Evolutionary conservation across 805 yeast species (phyloP).

Genomic region (Pichia heedii): DNA sequence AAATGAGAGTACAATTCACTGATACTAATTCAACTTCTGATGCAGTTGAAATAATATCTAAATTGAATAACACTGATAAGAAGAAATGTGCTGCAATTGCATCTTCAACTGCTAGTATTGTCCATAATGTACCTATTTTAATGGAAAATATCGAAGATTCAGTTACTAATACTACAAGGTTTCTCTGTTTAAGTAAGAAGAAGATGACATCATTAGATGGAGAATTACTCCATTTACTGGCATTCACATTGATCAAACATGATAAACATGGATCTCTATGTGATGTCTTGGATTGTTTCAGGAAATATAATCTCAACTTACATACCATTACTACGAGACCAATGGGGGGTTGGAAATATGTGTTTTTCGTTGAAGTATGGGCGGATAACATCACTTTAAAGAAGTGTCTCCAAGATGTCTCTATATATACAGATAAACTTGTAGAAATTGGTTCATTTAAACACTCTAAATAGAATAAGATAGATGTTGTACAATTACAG

Average conservation of each 20-base stretch:
- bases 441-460: constrained; percentile 36
- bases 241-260: constrained; percentile 53
- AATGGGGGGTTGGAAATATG: constrained; percentile 68
- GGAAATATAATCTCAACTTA: constrained; percentile 49
- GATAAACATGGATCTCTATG: constrained; percentile 72
- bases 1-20: constrained; percentile 34
- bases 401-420: constrained; percentile 34
- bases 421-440: constrained; percentile 7
- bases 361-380: constrained; percentile 68
- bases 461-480: neutral
- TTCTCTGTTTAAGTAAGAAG: constrained; percentile 52
- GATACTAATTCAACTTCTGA: constrained; percentile 76
- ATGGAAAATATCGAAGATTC: constrained; percentile 58
- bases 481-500: too few species aligned
- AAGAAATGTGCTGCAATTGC: constrained; percentile 61
- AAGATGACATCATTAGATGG: neutral
- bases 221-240: constrained; percentile 40
- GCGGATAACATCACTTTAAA: constrained; percentile 20
- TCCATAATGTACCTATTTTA: constrained; percentile 49
- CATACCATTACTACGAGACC: constrained; percentile 75
- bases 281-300: constrained; percentile 50
- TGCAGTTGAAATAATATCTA: constrained; percentile 62
- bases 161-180: constrained; percentile 75
- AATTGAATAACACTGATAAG: constrained; percentile 25
- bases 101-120: constrained; percentile 53